Evolutionary conservation across 140 eudicot species (phyloP).

Genomic region (Erigeron philadelphicus): DNA sequence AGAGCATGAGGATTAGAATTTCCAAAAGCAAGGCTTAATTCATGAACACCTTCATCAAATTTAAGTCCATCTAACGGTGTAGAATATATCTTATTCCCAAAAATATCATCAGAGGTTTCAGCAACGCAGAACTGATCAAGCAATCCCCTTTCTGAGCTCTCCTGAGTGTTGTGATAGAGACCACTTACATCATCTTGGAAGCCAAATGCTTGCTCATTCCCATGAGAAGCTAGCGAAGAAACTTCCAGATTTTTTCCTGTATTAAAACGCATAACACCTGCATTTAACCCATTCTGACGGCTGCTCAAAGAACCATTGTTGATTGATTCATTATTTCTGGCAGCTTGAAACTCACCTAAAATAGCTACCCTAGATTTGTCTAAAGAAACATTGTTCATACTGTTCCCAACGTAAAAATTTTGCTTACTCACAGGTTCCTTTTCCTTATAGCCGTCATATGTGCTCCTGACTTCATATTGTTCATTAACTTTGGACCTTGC

Average conservation of each 20-base stretch:
- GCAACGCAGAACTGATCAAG: slow-evolving; percentile 33
- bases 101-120: slow-evolving; percentile 36
- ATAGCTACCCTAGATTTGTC: slow-evolving; percentile 30
- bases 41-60: slow-evolving; percentile 41
- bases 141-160: slow-evolving; percentile 33
- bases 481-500: slow-evolving; percentile 29
- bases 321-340: slow-evolving; percentile 30
- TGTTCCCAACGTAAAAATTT: slow-evolving; percentile 19
- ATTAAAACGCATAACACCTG: slow-evolving; percentile 26
- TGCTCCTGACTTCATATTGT: slow-evolving; percentile 21
- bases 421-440: slow-evolving; percentile 20
- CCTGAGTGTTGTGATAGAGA: slow-evolving; percentile 22
- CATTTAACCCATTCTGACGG: slow-evolving; percentile 28
- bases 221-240: slow-evolving; percentile 41
- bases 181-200: slow-evolving; percentile 35
- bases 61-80: slow-evolving; percentile 34
- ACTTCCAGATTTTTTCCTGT: slow-evolving; percentile 35
- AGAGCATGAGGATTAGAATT: slow-evolving; percentile 31
- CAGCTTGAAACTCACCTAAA: slow-evolving; percentile 27
- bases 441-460: slow-evolving; percentile 17
- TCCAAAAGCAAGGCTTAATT: slow-evolving; percentile 57
- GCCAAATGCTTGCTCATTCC: slow-evolving; percentile 32
- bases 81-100: slow-evolving; percentile 32
- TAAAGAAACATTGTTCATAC: slow-evolving; percentile 23
- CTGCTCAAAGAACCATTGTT: slow-evolving; percentile 31